Conservation (phyloP, 768 basidiomycete species). For the Tricholomella constricta region DNA sequence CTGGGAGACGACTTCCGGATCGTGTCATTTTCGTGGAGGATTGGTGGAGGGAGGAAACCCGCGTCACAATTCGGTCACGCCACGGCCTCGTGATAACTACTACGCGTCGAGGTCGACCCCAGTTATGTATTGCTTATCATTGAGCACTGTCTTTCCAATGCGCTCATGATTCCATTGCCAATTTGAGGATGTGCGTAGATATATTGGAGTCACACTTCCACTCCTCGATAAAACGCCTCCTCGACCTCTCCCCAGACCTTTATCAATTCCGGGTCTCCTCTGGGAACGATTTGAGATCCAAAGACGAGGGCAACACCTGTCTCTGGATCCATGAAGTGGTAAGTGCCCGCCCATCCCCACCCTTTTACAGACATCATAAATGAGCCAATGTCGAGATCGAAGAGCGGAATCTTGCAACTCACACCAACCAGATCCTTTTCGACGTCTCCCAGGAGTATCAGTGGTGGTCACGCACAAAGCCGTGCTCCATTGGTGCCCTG, state of each 20-base stretch:
- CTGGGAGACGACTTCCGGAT: neutral
- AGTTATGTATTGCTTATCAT: too few relatives aligned
- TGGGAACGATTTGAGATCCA: conserved; percentile 34
- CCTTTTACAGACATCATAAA: conserved; percentile 22
- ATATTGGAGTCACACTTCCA: neutral
- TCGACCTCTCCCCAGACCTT: conserved; percentile 27
- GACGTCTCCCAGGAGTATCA: conserved; percentile 29
- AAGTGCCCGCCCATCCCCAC: conserved; percentile 39
- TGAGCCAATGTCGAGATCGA: too few relatives aligned
- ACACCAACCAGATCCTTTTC: conserved; percentile 35
- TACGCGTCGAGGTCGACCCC: too few relatives aligned
- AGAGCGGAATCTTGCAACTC: conserved; percentile 10
- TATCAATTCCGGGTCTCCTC: conserved; percentile 22
- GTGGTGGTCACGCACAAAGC: conserved; percentile 27
- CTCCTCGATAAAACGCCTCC: conserved; percentile 23
- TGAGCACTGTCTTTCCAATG: too few relatives aligned
- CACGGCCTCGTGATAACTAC: neutral
- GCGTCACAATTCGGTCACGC: neutral
- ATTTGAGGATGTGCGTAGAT: too few relatives aligned
- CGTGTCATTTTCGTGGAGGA: too few relatives aligned
- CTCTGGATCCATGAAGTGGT: conserved; percentile 34
- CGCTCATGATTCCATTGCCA: neutral
- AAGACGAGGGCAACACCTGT: conserved; percentile 36
- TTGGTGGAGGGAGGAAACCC: neutral
- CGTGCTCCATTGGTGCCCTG: conserved; percentile 29